phyloP scores from a whole-genome alignment of 352 stramenopile species.

The Globisporangium splendens region DNA sequence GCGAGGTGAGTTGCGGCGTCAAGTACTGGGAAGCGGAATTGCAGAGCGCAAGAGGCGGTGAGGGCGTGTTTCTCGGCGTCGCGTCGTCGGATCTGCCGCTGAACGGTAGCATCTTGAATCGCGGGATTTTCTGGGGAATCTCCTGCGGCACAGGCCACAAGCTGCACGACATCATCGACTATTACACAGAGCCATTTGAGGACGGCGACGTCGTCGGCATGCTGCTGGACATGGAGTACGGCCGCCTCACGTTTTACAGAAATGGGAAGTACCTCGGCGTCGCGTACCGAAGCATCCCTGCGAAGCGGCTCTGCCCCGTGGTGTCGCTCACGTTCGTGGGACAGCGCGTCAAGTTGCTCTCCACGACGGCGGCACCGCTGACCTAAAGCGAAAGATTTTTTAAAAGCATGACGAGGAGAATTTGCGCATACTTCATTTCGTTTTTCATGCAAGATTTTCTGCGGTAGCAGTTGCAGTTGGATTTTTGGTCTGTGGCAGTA shows the following conservation, averaged over 20 bases:
- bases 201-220: constrained; percentile 74
- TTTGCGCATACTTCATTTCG: too few species aligned
- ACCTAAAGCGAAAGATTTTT: constrained; percentile 8
- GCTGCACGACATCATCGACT: constrained; percentile 66
- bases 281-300: constrained; percentile 58
- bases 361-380: constrained; percentile 48
- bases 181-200: constrained; percentile 66
- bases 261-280: constrained; percentile 74
- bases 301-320: constrained; percentile 57
- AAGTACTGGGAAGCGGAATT: constrained; percentile 86
- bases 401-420: too few species aligned
- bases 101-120: constrained; percentile 55
- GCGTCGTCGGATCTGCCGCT: constrained; percentile 46
- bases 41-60: constrained; percentile 37
- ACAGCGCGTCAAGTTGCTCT: constrained; percentile 62
- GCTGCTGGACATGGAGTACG: constrained; percentile 74
- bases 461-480: too few species aligned
- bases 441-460: too few species aligned
- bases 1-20: constrained; percentile 49
- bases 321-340: constrained; percentile 71
- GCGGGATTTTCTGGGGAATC: constrained; percentile 70
- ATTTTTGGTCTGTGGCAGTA: too few species aligned
- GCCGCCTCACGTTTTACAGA: constrained; percentile 72
- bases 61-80: constrained; percentile 75
- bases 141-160: constrained; percentile 78